A percentile compares a stretch with the other conserved stretches of the same genome.
These are phyloP conservation scores for Daldinia concentrica DNA, from an alignment of 495 filamentous ascomycete species.

Conservation along the genomic window DNA sequence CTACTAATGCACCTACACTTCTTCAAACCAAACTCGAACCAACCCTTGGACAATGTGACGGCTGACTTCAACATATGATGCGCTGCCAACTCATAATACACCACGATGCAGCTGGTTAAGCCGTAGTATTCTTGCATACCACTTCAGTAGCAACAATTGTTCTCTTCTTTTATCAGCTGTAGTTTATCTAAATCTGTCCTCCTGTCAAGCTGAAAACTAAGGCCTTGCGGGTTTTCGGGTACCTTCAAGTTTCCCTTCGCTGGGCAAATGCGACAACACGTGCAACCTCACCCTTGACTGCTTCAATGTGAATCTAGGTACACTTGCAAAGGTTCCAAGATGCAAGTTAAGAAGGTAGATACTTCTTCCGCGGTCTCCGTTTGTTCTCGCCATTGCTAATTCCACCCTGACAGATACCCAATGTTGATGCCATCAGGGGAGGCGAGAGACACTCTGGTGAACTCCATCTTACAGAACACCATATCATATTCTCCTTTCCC, in stretches of 20 bases:
- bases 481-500: constrained; percentile 44
- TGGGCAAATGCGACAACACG: constrained; percentile 37
- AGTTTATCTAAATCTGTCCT: background rate
- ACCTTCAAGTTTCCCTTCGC: constrained; percentile 26
- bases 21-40: constrained; percentile 10
- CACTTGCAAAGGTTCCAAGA: constrained; percentile 15
- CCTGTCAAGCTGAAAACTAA: background rate
- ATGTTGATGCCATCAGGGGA: constrained; percentile 45
- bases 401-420: constrained; percentile 34
- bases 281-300: constrained; percentile 5
- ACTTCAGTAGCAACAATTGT: background rate
- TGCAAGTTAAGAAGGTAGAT: constrained; percentile 40
- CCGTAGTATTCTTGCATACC: constrained; percentile 7
- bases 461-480: constrained; percentile 46
- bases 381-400: constrained; percentile 22
- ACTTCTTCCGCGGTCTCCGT: background rate
- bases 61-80: constrained; percentile 32
- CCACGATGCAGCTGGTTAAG: constrained; percentile 14
- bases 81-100: constrained; percentile 29
- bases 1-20: background rate
- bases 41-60: constrained; percentile 31
- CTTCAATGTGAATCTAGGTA: constrained; percentile 17
- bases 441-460: constrained; percentile 48
- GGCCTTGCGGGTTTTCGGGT: constrained; percentile 26
- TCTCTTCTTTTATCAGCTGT: constrained; percentile 9